Conservation (phyloP, 1,284 basidiomycete genomes). For the Phellopilus nigrolimitatus region DNA sequence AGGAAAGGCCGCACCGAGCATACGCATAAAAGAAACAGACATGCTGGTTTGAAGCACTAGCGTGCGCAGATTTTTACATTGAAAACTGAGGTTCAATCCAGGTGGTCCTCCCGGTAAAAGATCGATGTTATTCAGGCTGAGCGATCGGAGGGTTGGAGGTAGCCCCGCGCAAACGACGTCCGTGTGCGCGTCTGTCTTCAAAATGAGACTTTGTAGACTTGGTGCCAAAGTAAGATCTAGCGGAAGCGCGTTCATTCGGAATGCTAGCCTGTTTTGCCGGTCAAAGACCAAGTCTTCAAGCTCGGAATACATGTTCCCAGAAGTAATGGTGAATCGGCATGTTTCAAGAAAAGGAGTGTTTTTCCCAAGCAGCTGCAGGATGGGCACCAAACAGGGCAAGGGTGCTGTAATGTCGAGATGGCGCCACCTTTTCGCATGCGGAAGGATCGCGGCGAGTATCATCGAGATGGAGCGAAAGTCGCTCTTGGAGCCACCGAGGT, state of each 20-base stretch:
- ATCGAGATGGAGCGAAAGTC: conserved; percentile 1
- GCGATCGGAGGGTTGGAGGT: neutral
- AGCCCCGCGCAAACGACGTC: conserved; percentile 1
- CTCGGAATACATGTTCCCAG: neutral
- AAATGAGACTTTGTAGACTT: neutral
- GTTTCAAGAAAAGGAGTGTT: neutral
- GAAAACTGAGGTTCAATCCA: neutral
- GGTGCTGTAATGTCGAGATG: conserved; percentile 6
- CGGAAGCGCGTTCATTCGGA: neutral
- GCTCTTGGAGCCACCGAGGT: conserved; percentile 1
- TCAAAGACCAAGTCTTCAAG: conserved; percentile 3
- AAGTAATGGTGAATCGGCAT: conserved; percentile 4
- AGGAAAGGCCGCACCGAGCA: conserved; percentile 1
- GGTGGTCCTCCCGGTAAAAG: neutral
- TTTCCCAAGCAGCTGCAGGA: neutral
- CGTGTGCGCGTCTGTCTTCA: conserved; percentile 2
- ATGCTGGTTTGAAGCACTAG: neutral
- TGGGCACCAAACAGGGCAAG: conserved; percentile 8
- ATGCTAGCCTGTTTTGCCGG: neutral
- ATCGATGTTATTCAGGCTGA: conserved; percentile 2
- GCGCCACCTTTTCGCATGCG: neutral
- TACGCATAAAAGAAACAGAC: neutral
- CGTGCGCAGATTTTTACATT: neutral
- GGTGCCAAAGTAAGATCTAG: neutral
- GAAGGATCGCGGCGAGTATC: neutral